Conservation (phyloP, 805 yeast genomes). For the Zygosaccharomyces rouxii region DNA sequence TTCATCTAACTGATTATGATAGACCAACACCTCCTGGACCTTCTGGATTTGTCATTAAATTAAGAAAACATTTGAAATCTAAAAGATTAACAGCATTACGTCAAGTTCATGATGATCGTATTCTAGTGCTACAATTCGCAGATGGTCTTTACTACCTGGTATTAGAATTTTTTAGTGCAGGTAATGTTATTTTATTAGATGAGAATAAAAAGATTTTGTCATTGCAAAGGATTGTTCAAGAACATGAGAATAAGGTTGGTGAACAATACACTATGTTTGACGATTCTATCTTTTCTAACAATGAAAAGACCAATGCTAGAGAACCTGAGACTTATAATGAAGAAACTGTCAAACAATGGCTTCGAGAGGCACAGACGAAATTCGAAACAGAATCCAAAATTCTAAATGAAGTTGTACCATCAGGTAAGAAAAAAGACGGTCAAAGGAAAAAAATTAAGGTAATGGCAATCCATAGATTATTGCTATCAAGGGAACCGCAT, state of each 20-base stretch:
- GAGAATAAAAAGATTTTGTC: slow-evolving; percentile 61
- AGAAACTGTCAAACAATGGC: slow-evolving; percentile 28
- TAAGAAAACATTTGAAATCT: slow-evolving; percentile 81
- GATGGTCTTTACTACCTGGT: slow-evolving; percentile 77
- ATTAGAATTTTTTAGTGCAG: slow-evolving; percentile 92
- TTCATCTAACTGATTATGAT: slow-evolving; percentile 74
- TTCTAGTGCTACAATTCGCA: slow-evolving; percentile 77
- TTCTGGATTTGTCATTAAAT: slow-evolving; percentile 76
- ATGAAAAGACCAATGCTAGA: slow-evolving; percentile 4
- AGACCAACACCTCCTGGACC: slow-evolving; percentile 80
- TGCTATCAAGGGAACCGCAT: slow-evolving; percentile 65
- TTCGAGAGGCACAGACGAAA: slow-evolving; percentile 22
- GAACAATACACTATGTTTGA: slow-evolving; percentile 64
- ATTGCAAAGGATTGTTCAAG: slow-evolving; percentile 73
- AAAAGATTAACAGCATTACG: slow-evolving; percentile 67
- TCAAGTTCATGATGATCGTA: slow-evolving; percentile 76
- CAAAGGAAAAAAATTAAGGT: slow-evolving; percentile 41
- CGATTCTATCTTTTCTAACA: slow-evolving; percentile 39
- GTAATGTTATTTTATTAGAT: slow-evolving; percentile 78
- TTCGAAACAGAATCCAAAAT: slow-evolving; percentile 12
- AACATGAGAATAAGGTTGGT: slow-evolving; percentile 68
- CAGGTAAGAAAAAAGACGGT: slow-evolving; percentile 4
- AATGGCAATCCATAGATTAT: slow-evolving; percentile 61
- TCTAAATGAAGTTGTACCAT: slow-evolving; percentile 1
- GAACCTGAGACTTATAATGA: slow-evolving; percentile 10